Conservation (phyloP, 495 filamentous ascomycete genomes). For the Penicillium paradoxum region DNA sequence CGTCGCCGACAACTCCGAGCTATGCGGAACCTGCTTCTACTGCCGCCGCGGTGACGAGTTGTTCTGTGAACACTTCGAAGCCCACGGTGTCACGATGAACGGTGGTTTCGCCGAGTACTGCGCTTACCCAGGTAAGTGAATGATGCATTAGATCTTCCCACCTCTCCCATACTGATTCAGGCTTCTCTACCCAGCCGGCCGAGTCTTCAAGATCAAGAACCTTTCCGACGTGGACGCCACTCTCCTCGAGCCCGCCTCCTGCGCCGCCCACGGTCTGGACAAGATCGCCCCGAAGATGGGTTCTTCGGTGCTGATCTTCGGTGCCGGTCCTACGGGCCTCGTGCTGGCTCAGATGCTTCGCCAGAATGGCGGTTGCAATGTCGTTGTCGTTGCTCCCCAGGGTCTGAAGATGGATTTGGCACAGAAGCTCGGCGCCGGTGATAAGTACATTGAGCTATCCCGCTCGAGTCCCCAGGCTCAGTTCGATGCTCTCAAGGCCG, state of each 20-base stretch:
- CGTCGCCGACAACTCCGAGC: conserved; percentile 52
- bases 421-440: conserved; percentile 60
- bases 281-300: conserved; percentile 67
- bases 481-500: conserved; percentile 56
- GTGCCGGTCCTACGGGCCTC: conserved; percentile 63
- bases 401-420: conserved; percentile 68
- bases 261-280: conserved; percentile 65
- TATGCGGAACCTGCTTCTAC: conserved; percentile 70
- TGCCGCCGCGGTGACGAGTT: conserved; percentile 64
- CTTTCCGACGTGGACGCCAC: conserved; percentile 67
- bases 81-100: conserved; percentile 60
- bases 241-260: conserved; percentile 67
- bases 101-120: conserved; percentile 71
- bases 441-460: conserved; percentile 59
- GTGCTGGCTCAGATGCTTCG: conserved; percentile 58
- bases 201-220: conserved; percentile 68
- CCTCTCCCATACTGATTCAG: not conserved
- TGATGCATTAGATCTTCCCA: not conserved
- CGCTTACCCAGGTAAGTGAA: conserved; percentile 34
- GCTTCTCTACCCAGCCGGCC: conserved; percentile 35
- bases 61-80: conserved; percentile 65
- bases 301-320: conserved; percentile 61
- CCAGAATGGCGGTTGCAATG: conserved; percentile 59
- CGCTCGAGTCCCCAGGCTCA: conserved; percentile 50
- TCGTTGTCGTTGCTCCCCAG: conserved; percentile 60